Conservation (phyloP, 768 basidiomycete genomes). For the Phanerochaete sordida region DNA sequence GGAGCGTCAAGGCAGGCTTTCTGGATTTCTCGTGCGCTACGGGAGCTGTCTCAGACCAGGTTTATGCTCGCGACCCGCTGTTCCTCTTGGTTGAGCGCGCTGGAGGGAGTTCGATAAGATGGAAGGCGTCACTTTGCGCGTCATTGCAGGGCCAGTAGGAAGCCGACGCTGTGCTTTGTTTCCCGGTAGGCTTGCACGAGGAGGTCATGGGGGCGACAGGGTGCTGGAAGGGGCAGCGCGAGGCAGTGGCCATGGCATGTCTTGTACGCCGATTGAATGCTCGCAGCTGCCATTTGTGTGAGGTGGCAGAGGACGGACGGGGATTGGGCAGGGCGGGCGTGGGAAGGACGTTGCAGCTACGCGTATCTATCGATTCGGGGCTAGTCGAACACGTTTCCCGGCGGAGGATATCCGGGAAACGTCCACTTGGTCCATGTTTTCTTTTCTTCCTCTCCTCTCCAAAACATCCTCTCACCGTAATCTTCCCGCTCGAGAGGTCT, state of each 20-base stretch:
- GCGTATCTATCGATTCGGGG: neutral
- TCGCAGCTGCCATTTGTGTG: neutral
- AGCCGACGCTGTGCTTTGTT: neutral
- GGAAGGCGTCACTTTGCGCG: neutral
- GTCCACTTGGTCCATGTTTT: neutral
- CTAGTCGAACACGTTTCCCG: conserved; percentile 3
- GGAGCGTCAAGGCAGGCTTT: neutral
- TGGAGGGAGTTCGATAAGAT: neutral
- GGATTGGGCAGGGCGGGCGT: neutral
- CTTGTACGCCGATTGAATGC: neutral
- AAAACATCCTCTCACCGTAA: neutral
- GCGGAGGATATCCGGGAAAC: conserved; percentile 1
- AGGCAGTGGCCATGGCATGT: neutral
- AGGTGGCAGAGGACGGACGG: neutral
- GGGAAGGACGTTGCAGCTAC: neutral
- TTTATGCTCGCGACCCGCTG: neutral
- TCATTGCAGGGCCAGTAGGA: neutral
- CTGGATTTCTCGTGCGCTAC: neutral
- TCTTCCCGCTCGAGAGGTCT: neutral
- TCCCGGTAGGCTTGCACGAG: neutral
- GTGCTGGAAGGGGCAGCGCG: neutral
- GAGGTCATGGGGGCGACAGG: neutral
- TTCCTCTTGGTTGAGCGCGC: neutral
- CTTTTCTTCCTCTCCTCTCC: neutral
- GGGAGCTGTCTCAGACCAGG: neutral